These are phyloP conservation scores for Coemansia sp. DNA, from an alignment of 192 early-diverging fungal species.

Conservation along the genomic window DNA sequence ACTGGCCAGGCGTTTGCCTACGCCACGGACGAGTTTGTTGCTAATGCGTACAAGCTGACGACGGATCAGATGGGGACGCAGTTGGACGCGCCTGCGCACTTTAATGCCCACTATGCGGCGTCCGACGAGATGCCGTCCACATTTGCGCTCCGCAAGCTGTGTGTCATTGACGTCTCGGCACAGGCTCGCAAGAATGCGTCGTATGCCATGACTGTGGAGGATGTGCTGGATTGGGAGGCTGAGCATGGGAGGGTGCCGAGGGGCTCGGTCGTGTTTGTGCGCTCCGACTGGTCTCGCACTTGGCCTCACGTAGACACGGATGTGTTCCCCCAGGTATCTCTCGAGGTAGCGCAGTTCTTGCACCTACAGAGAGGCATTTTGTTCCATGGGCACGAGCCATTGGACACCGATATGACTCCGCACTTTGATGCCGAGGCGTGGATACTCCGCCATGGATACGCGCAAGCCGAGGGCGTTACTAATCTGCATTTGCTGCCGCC, in stretches of 20 bases:
- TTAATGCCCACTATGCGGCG: constrained; percentile 48
- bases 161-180: constrained; percentile 55
- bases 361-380: constrained; percentile 50
- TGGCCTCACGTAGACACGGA: constrained; percentile 58
- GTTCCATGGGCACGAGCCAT: constrained; percentile 59
- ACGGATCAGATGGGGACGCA: constrained; percentile 61
- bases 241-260: constrained; percentile 43
- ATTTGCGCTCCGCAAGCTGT: constrained; percentile 56
- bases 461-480: constrained; percentile 57
- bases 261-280: constrained; percentile 56
- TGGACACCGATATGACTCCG: constrained; percentile 58
- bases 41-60: constrained; percentile 54
- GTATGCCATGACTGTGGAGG: constrained; percentile 39
- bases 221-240: constrained; percentile 48
- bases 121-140: constrained; percentile 57
- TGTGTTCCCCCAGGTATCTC: constrained; percentile 55
- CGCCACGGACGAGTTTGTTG: constrained; percentile 49
- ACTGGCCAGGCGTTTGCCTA: constrained; percentile 52
- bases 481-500: constrained; percentile 56
- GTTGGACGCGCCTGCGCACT: constrained; percentile 58
- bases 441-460: constrained; percentile 51
- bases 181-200: constrained; percentile 38
- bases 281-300: constrained; percentile 57
- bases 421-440: constrained; percentile 51
- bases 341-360: constrained; percentile 51